Percentiles rank a stretch among this genome's conserved stretches.
These are phyloP conservation scores for Vanderwaltozyma polyspora DNA, from an alignment of 805 yeast genomes.

Conservation along the genomic window DNA sequence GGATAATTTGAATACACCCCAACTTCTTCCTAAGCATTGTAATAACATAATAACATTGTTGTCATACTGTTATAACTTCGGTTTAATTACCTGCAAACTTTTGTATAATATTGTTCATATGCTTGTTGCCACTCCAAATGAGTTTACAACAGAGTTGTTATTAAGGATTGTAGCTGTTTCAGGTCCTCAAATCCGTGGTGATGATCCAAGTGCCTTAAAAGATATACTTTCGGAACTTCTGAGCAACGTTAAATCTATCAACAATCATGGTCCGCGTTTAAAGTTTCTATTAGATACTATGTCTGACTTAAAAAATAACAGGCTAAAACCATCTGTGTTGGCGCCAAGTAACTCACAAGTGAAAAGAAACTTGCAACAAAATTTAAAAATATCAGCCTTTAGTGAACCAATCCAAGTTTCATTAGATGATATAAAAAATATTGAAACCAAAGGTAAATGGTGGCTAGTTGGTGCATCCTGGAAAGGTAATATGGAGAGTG, in stretches of 20 bases:
- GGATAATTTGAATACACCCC: constrained; percentile 6
- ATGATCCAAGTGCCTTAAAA: constrained; percentile 78
- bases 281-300: constrained; percentile 78
- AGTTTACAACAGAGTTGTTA: constrained; percentile 65
- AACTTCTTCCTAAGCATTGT: constrained; percentile 33
- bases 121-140: constrained; percentile 47
- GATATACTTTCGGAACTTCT: constrained; percentile 45
- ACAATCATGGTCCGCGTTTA: constrained; percentile 58
- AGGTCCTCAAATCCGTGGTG: constrained; percentile 79
- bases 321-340: constrained; percentile 37
- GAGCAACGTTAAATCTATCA: constrained; percentile 21
- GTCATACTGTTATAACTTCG: constrained; percentile 67
- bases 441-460: constrained; percentile 88
- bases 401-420: constrained; percentile 75
- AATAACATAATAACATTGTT: constrained; percentile 63
- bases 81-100: constrained; percentile 59
- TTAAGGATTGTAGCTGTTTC: constrained; percentile 60
- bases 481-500: constrained; percentile 49
- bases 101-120: constrained; percentile 62
- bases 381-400: constrained; percentile 29
- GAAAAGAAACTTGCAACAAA: constrained; percentile 41
- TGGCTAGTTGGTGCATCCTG: constrained; percentile 98
- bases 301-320: constrained; percentile 76
- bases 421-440: constrained; percentile 58
- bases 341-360: constrained; percentile 26